These are phyloP conservation scores for Microbotryomycetes sp. DNA, from an alignment of 1,284 basidiomycete genomes.

Conservation along the genomic window DNA sequence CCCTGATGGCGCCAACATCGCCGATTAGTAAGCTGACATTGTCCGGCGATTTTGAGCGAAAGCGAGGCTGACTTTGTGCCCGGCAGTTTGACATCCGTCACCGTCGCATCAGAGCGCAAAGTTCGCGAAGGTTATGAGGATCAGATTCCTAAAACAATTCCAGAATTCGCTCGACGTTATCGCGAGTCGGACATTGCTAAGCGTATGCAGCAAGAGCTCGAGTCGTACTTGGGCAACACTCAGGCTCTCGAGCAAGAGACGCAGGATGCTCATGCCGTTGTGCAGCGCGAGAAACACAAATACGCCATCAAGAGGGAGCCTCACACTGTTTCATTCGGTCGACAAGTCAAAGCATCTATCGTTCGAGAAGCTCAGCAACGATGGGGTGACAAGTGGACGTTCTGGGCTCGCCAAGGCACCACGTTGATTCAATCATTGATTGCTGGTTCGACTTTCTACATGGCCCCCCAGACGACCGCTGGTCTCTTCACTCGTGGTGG, in stretches of 20 bases:
- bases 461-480: conserved; percentile 34
- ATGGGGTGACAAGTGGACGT: conserved; percentile 42
- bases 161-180: conserved; percentile 39
- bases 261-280: conserved; percentile 43
- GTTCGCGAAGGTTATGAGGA: conserved; percentile 37
- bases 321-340: conserved; percentile 44
- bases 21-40: conserved; percentile 59
- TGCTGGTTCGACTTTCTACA: conserved; percentile 45
- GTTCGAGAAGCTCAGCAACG: conserved; percentile 45
- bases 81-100: conserved; percentile 45
- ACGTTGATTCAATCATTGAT: conserved; percentile 46
- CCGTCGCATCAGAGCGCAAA: conserved; percentile 42
- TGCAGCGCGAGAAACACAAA: conserved; percentile 46
- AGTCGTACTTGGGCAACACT: conserved; percentile 41
- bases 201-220: conserved; percentile 42
- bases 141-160: conserved; percentile 34
- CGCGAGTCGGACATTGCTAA: conserved; percentile 42
- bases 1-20: conserved; percentile 47
- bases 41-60: conserved; percentile 52
- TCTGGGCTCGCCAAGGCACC: conserved; percentile 37
- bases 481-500: conserved; percentile 24
- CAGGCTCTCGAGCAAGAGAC: conserved; percentile 43
- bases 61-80: conserved; percentile 48
- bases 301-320: conserved; percentile 41
- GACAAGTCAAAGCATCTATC: conserved; percentile 45